These are phyloP conservation scores for Shiraia sp. DNA, from an alignment of 2,329 filamentous ascomycete genomes.

Conservation along the genomic window DNA sequence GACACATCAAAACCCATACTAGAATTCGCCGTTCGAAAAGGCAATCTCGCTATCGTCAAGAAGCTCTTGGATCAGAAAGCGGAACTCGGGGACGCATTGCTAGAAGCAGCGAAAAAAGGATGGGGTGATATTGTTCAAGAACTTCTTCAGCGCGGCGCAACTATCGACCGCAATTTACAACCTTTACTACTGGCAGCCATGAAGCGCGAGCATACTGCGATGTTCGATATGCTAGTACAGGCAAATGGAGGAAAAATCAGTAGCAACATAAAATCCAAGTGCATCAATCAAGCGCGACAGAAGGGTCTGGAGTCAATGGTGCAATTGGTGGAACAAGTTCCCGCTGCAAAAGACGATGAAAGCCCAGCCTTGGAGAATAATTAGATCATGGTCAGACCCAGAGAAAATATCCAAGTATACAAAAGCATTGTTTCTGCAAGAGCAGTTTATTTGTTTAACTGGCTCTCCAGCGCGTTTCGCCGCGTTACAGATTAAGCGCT, in stretches of 20 bases:
- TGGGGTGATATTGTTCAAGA: background rate
- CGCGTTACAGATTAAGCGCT: constrained; percentile 36
- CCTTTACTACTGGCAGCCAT: background rate
- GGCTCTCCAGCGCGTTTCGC: no score
- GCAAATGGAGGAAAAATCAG: background rate
- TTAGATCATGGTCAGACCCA: no score
- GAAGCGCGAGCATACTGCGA: background rate
- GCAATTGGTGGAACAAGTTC: no score
- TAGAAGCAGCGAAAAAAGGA: background rate
- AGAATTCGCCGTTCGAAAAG: background rate
- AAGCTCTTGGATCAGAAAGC: background rate
- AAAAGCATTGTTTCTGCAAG: no score
- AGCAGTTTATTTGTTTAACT: no score
- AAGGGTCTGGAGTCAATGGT: background rate
- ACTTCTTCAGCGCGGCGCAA: background rate
- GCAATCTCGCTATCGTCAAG: background rate
- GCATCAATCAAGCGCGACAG: background rate
- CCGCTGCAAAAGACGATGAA: no score
- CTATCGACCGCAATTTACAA: background rate
- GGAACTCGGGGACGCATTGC: background rate
- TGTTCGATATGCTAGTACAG: background rate
- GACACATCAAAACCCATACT: background rate
- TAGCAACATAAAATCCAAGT: background rate
- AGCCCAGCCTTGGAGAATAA: no score
- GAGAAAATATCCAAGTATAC: no score